Conservation (phyloP, 176 grass and related monocot genomes). For the Stipa capillata region DNA sequence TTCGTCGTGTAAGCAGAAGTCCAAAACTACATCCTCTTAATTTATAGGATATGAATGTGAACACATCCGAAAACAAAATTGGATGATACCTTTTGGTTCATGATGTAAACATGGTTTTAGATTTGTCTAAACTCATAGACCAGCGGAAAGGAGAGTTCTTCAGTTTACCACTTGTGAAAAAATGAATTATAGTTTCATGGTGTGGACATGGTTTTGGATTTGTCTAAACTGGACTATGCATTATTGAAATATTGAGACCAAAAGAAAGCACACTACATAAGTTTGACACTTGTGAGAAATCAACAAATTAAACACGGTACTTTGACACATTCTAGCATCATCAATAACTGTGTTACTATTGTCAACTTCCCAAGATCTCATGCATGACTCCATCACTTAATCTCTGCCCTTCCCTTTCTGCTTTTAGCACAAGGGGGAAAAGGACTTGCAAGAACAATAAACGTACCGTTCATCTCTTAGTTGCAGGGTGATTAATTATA, state of each 20-base stretch:
- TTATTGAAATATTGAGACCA: too few species aligned
- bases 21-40: not conserved
- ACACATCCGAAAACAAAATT: not conserved
- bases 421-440: not conserved
- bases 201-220: too few species aligned
- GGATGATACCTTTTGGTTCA: not conserved
- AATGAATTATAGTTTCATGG: too few species aligned
- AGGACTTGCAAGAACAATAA: not conserved
- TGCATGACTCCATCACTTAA: not conserved
- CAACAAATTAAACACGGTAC: not conserved
- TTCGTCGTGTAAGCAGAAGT: not conserved
- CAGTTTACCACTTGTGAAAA: not conserved
- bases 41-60: not conserved
- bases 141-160: not conserved
- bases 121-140: constrained; percentile 19
- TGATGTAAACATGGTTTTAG: constrained; percentile 18
- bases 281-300: not conserved
- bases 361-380: constrained; percentile 1
- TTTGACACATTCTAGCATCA: not conserved
- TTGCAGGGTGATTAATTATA: constrained; percentile 5
- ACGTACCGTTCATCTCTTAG: not conserved
- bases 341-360: not conserved
- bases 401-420: not conserved
- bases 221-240: not conserved
- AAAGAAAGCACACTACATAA: not conserved